Evolutionary conservation across 805 yeast species (phyloP), one percentile per base, ranked within the genome.

Genomic region (Candida corydali): DNA sequence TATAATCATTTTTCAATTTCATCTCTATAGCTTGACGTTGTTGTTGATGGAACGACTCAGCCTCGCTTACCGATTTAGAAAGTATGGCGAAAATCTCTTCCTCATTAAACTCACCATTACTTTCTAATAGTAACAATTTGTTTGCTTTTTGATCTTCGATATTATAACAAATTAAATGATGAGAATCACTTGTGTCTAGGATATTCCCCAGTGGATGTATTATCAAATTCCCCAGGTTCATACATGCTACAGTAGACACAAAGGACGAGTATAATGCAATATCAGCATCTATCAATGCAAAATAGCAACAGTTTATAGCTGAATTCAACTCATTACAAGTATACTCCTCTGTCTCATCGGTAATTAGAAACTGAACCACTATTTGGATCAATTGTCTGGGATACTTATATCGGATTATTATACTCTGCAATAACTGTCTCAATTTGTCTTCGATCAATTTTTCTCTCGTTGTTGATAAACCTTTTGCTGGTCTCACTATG

Each of bases 221-320:
- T 8, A 65, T 47, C 4, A 70, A 35, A 39, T 34, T 23, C n/a
- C 39, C 36, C 22, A 55, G 50, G 17, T 42, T 43, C 3, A 73
- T 50, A 7, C 73, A 68, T n/a, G 78, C 54, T 4, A 78, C 62
- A 0, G 74, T 61, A 12, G 88, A 76, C 0, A 76, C 70, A 48
- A 81, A 80, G 1, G 88, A 74, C n/a, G 73, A 60, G 32, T 69
- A 64, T 37, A 91, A 57, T 0, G 87, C 82, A 14, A 89, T 69
- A 31, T 86, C 87, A 5, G 95, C 83, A 56, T 88, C 91, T 1
- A 88, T 56, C 29, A 91, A 69, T 0, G 97, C 95, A 44, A 85
- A 59, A 44, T 69, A 79, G 1, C 80, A 63, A 2, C 87, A 80
- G 55, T 93, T 91, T 26, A 91, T 69, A 16, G 83, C 80, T 1